Evolutionary conservation across 2,329 filamentous ascomycete species (phyloP).

Genomic region (Microascus cirrosus): DNA sequence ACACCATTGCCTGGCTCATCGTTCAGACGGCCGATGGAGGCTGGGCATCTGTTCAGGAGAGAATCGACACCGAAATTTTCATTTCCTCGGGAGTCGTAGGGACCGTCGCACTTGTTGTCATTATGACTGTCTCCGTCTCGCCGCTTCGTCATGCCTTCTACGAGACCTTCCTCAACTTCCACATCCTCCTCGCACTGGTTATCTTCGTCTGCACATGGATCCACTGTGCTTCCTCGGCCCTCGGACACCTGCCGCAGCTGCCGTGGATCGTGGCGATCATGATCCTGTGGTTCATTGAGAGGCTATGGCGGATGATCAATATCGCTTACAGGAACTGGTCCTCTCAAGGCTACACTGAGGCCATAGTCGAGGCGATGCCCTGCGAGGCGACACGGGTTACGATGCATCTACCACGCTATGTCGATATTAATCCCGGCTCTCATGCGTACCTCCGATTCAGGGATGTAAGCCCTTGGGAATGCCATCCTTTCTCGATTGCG

Average conservation of each 20-base stretch:
- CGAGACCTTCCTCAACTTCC: slow-evolving; percentile 84
- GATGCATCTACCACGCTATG: slow-evolving; percentile 54
- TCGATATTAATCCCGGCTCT: slow-evolving; percentile 57
- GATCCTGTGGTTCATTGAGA: slow-evolving; percentile 66
- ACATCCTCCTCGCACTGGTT: slow-evolving; percentile 64
- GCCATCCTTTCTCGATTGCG: slow-evolving; percentile 68
- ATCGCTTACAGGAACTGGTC: slow-evolving; percentile 58
- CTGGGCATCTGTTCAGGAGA: slow-evolving; percentile 42
- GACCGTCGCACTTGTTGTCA: slow-evolving; percentile 47
- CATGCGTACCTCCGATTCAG: slow-evolving; percentile 67
- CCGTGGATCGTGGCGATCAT: slow-evolving; percentile 66
- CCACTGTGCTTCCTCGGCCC: slow-evolving; percentile 58
- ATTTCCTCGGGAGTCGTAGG: slow-evolving; percentile 54
- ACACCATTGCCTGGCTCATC: slow-evolving; percentile 61
- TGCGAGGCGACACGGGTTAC: slow-evolving; percentile 62
- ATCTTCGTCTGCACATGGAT: slow-evolving; percentile 64
- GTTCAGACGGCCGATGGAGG: slow-evolving; percentile 58
- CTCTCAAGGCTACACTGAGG: slow-evolving; percentile 46
- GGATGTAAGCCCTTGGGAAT: slow-evolving; percentile 56
- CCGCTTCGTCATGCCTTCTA: slow-evolving; percentile 90
- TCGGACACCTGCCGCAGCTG: slow-evolving; percentile 60
- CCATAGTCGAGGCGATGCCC: slow-evolving; percentile 55
- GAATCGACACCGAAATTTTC: slow-evolving; percentile 48
- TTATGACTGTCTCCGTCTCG: slow-evolving; percentile 62
- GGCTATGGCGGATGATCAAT: slow-evolving; percentile 49